phyloP scores from a whole-genome alignment of 441 rosid species.

The Croton laevigatus region DNA sequence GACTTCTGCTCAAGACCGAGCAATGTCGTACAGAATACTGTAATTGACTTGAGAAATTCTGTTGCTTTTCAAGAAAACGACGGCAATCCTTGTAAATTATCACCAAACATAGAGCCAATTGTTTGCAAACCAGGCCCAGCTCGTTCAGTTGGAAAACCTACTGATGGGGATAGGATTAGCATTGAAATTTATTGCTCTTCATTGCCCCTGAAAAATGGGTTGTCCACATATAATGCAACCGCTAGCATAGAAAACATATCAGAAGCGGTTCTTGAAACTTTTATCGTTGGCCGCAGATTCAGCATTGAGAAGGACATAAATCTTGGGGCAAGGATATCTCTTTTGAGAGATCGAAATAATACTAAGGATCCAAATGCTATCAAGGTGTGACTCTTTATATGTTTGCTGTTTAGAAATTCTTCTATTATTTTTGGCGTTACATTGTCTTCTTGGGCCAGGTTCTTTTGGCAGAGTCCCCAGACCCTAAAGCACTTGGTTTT shows the following conservation, averaged over 20 bases:
- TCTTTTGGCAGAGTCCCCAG: slow-evolving; percentile 43
- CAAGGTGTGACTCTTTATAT: slow-evolving; percentile 41
- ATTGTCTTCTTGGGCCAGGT: slow-evolving; percentile 42
- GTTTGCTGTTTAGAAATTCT: slow-evolving; percentile 12
- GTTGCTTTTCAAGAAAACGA: slow-evolving; percentile 24
- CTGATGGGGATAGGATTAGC: slow-evolving; percentile 18
- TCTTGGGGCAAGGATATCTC: slow-evolving; percentile 44
- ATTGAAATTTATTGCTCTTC: slow-evolving; percentile 26
- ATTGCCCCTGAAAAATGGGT: slow-evolving; percentile 26
- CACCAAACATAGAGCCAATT: background rate
- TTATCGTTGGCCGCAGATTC: slow-evolving; percentile 77
- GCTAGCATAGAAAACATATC: slow-evolving; percentile 28
- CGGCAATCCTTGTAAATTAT: slow-evolving; percentile 5
- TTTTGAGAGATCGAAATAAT: slow-evolving; percentile 71
- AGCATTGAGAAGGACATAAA: slow-evolving; percentile 52
- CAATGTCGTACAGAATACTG: slow-evolving; percentile 12
- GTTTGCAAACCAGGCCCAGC: slow-evolving; percentile 7
- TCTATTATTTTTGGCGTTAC: background rate
- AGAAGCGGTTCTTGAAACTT: slow-evolving; percentile 50
- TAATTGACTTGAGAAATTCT: slow-evolving; percentile 16
- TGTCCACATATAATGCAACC: slow-evolving; percentile 14
- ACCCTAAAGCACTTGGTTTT: slow-evolving; percentile 63
- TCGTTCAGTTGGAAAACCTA: slow-evolving; percentile 23
- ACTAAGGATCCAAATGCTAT: slow-evolving; percentile 72
- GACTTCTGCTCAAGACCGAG: slow-evolving; percentile 36